Percentiles rank a stretch among this genome's conserved stretches.
Evolutionary conservation across 2,329 filamentous ascomycete species (phyloP).

Genomic region (Exophiala dermatitidis): DNA sequence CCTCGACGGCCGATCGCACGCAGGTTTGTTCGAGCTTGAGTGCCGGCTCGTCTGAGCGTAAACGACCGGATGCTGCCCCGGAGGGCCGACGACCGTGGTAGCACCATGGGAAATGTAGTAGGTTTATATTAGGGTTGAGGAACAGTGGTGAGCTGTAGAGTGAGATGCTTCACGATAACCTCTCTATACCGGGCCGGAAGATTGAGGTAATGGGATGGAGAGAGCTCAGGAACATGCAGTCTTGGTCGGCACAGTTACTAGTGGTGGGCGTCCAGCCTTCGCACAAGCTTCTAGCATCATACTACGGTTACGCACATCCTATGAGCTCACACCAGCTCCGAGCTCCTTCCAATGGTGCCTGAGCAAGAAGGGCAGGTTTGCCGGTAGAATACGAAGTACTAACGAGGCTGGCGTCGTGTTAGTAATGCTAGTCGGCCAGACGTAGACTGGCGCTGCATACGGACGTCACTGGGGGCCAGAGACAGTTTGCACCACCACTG

Average conservation of each 20-base stretch:
- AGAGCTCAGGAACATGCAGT: neutral
- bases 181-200: too few relatives aligned
- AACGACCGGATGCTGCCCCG: conserved; percentile 31
- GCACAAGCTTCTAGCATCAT: neutral
- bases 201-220: neutral
- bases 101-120: conserved; percentile 28
- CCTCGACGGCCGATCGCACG: conserved; percentile 40
- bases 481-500: too few relatives aligned
- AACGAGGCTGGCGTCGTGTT: too few relatives aligned
- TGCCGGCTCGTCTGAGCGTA: conserved; percentile 30
- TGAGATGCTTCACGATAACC: too few relatives aligned
- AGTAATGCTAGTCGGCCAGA: too few relatives aligned
- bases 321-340: neutral
- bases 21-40: conserved; percentile 33
- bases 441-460: too few relatives aligned
- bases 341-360: too few relatives aligned
- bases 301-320: neutral
- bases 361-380: neutral
- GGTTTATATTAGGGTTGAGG: neutral
- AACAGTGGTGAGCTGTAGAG: neutral
- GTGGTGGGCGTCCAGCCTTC: neutral
- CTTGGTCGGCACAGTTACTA: neutral
- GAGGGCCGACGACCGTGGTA: conserved; percentile 34
- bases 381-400: neutral
- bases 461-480: too few relatives aligned